Conservation (phyloP, 805 yeast genomes). For the Wickerhamomyces sydowiorum region DNA sequence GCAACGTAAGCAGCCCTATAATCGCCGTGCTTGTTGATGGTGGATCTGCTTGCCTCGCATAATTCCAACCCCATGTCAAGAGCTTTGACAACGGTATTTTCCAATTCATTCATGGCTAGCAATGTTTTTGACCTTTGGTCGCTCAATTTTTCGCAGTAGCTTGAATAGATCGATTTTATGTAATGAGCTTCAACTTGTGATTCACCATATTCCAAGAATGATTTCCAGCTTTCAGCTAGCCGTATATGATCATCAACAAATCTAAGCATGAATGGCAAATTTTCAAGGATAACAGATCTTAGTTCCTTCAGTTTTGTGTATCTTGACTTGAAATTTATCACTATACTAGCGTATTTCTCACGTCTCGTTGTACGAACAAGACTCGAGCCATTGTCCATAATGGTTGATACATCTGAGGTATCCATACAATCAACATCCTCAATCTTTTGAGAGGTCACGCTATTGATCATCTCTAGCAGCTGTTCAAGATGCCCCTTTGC, state of each 20-base stretch:
- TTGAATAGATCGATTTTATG: constrained; percentile 22
- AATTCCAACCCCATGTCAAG: constrained; percentile 17
- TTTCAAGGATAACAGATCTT: constrained; percentile 12
- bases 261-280: constrained; percentile 6
- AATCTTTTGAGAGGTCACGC: background rate
- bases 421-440: background rate
- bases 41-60: constrained; percentile 19
- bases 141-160: constrained; percentile 22
- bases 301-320: constrained; percentile 15
- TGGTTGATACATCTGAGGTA: background rate
- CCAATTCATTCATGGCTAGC: constrained; percentile 21
- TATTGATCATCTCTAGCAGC: constrained; percentile 6
- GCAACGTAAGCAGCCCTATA: constrained; percentile 28
- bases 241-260: constrained; percentile 10
- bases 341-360: background rate
- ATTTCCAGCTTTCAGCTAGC: constrained; percentile 23
- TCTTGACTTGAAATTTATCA: constrained; percentile 15
- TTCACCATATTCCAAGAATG: constrained; percentile 23
- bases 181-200: constrained; percentile 11
- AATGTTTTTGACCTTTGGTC: constrained; percentile 24
- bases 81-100: constrained; percentile 24
- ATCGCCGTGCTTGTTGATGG: constrained; percentile 25
- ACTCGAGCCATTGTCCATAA: background rate
- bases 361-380: background rate
- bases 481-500: constrained; percentile 13